Base-by-base conservation (phyloP, 2,329 filamentous ascomycete species). In the Corniculantispora saksenae region DNA sequence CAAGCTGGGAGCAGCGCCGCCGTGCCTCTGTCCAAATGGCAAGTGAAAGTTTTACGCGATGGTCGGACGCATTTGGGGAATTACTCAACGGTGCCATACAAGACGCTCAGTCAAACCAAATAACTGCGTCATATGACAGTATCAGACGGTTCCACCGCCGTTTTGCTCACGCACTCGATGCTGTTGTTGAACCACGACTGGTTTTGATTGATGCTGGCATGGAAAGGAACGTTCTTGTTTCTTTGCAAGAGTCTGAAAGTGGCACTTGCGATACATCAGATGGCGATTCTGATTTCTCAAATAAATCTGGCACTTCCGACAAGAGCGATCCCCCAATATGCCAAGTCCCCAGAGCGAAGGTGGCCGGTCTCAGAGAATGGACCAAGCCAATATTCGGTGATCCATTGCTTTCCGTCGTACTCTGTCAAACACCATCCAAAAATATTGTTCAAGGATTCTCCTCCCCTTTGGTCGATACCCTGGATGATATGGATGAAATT, bases 351-450 rank as follows among this genome's bases (percentile, higher is more conserved):
- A 63, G 67, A 0, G 73, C 82, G 17, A 71, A 70, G 25, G 72
- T 87, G 17, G 83, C 79, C 0, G 85, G 85, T 0, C 72, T 89
- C n/a, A 78, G 79, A 38, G 84, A 86, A 74, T 89, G 86, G 86
- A 83, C 83, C 66, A 83, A 82, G 65, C 83, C 83, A 51, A 69
- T 88, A 13, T 89, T 89, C 67, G 86, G 86, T 13, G 87, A 89
- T 66, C 85, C 86, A 0, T 71, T 89, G 2, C 77, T 89, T 58
- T 79, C 83, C 2, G 78, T 76, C 3, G 78, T 79, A 8, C 85
- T 88, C 68, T 79, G 77, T 69, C 77, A 80, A 17, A 72, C 77
- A 21, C 77, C 81, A 0, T 81, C 77, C 5, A 69, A 76, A 15
- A 78, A 80, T 0, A 82, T 87, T 40, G 72, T 84, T 29, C 73